A percentile compares a stretch with the other conserved stretches of the same genome.
These are phyloP conservation scores for Geosmithia morbida DNA, from an alignment of 2,329 filamentous ascomycete species.

Conservation along the genomic window DNA sequence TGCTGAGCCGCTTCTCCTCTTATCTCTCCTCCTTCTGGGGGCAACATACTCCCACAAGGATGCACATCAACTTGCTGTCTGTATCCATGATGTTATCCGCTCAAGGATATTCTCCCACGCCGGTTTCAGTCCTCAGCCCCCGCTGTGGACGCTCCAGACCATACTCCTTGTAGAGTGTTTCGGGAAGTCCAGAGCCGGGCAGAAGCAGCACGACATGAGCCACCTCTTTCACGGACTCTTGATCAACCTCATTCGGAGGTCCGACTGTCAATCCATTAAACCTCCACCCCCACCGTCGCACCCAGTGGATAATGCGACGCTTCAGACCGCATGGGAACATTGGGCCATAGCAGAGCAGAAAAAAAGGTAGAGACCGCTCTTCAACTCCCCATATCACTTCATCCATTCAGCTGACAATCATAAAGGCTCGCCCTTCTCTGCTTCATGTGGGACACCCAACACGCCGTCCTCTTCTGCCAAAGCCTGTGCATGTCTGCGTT, in stretches of 20 bases:
- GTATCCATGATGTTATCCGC: conserved; percentile 44
- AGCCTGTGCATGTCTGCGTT: conserved; percentile 53
- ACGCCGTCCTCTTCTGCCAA: conserved; percentile 51
- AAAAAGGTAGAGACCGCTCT: conserved; percentile 25
- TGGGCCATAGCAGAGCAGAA: conserved; percentile 43
- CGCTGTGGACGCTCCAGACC: conserved; percentile 45
- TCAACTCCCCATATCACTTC: neutral
- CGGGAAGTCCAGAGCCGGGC: conserved; percentile 46
- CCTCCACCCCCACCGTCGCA: conserved; percentile 8
- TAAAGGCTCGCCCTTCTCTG: conserved; percentile 38
- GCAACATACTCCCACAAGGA: conserved; percentile 46
- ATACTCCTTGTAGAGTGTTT: conserved; percentile 51
- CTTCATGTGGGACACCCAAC: conserved; percentile 54
- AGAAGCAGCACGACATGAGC: conserved; percentile 48
- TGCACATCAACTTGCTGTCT: conserved; percentile 44
- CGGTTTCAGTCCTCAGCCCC: conserved; percentile 41
- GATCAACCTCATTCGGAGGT: conserved; percentile 21
- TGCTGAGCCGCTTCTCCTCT: conserved; percentile 35
- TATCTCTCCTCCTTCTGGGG: conserved; percentile 42
- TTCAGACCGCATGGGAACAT: conserved; percentile 32
- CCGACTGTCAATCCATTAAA: conserved; percentile 18
- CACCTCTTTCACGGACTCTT: conserved; percentile 33
- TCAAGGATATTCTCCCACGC: conserved; percentile 43
- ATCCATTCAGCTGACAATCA: neutral
- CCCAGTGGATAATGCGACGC: conserved; percentile 15